Conservation (phyloP, 2,329 filamentous ascomycete genomes). For the Mycosphaerella arachidis region DNA sequence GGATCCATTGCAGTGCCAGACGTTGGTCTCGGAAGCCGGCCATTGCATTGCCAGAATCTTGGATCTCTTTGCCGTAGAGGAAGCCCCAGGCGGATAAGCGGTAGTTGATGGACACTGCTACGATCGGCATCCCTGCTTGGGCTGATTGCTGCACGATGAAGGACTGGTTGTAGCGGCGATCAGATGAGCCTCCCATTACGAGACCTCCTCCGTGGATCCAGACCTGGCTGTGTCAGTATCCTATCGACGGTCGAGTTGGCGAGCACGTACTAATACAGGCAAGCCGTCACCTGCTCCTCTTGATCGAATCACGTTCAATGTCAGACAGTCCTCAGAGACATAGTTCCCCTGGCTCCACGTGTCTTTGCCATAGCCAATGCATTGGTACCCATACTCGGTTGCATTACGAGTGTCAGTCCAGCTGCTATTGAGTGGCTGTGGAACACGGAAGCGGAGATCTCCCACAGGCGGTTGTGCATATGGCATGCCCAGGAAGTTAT, state of each 20-base stretch:
- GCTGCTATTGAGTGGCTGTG: slow-evolving; percentile 46
- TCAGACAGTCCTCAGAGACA: slow-evolving; percentile 26
- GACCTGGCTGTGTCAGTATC: slow-evolving; percentile 1
- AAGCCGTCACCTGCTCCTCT: slow-evolving; percentile 9
- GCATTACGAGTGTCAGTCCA: slow-evolving; percentile 43
- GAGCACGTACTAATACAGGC: slow-evolving; percentile 20
- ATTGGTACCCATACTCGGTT: slow-evolving; percentile 44
- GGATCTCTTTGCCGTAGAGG: slow-evolving; percentile 51
- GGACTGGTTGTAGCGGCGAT: slow-evolving; percentile 27
- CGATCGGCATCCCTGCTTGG: slow-evolving; percentile 36
- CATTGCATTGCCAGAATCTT: slow-evolving; percentile 50
- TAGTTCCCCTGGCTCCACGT: slow-evolving; percentile 25
- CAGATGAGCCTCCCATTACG: slow-evolving; percentile 21
- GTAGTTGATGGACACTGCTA: slow-evolving; percentile 60
- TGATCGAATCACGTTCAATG: slow-evolving; percentile 23
- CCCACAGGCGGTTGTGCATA: slow-evolving; percentile 51
- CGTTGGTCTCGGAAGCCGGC: slow-evolving; percentile 32
- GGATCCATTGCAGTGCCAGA: slow-evolving; percentile 42
- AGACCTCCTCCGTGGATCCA: slow-evolving; percentile 27
- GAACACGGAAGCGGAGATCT: slow-evolving; percentile 50
- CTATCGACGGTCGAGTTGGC: neutral
- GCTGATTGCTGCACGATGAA: slow-evolving; percentile 28
- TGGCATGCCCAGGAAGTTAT: slow-evolving; percentile 53
- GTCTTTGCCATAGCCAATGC: slow-evolving; percentile 47
- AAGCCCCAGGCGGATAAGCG: slow-evolving; percentile 66